Evolutionary conservation across 129 eudicot species (phyloP).

Genomic region (Saposhnikovia divaricata): DNA sequence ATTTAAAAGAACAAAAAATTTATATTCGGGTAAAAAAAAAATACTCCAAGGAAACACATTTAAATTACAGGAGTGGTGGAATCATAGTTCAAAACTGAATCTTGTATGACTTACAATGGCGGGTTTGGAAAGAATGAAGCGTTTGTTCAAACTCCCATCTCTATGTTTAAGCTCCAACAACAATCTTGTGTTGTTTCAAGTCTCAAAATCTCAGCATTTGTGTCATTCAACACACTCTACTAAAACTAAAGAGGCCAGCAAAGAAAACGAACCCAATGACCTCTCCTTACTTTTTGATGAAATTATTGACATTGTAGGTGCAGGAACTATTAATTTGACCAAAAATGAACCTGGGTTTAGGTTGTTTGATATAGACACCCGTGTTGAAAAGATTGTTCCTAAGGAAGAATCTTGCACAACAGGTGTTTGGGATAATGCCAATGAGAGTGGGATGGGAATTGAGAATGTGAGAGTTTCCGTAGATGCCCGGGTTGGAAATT

Average conservation of each 20-base stretch:
- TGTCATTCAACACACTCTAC: conserved; percentile 17
- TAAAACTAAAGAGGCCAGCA: conserved; percentile 17
- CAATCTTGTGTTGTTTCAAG: conserved; percentile 10
- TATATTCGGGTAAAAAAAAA: too few species aligned
- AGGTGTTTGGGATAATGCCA: conserved; percentile 64
- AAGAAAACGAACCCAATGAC: conserved; percentile 17
- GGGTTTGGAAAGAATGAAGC: conserved; percentile 27
- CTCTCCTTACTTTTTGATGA: conserved; percentile 47
- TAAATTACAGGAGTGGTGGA: too few species aligned
- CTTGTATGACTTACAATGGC: neutral
- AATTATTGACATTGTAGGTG: conserved; percentile 56
- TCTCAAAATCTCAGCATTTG: conserved; percentile 20
- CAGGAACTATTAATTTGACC: conserved; percentile 21
- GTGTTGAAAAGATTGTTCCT: neutral
- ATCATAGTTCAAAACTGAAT: too few species aligned
- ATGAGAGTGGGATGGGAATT: neutral
- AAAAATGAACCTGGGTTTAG: conserved; percentile 20
- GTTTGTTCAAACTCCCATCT: conserved; percentile 25
- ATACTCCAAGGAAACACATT: too few species aligned
- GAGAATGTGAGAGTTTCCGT: conserved; percentile 13
- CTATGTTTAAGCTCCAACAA: conserved; percentile 18
- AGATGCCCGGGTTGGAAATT: conserved; percentile 12
- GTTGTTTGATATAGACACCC: neutral
- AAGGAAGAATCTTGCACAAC: conserved; percentile 19
- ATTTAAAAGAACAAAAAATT: too few species aligned